Conservation (phyloP, 2,329 filamentous ascomycete species). For the Pyricularia sp. region DNA sequence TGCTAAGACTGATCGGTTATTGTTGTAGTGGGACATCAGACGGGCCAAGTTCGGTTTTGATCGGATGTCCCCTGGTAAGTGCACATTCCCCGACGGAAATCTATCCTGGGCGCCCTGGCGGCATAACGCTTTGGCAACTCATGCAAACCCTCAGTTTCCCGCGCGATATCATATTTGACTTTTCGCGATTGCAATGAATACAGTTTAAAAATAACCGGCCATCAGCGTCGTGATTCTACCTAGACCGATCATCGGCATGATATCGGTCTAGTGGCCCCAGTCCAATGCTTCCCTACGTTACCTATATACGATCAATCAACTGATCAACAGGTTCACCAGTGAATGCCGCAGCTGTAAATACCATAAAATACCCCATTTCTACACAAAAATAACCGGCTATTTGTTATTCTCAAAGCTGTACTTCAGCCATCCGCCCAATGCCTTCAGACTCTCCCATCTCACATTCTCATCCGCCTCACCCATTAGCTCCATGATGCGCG, state of each 20-base stretch:
- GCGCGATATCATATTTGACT: background rate
- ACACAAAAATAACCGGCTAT: background rate
- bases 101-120: background rate
- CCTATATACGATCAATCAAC: background rate
- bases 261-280: background rate
- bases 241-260: background rate
- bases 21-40: background rate
- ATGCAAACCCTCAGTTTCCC: background rate
- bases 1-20: background rate
- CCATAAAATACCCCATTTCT: background rate
- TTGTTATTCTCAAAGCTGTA: constrained; percentile 42
- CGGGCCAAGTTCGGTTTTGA: background rate
- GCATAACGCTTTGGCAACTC: background rate
- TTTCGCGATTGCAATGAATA: background rate
- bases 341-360: background rate
- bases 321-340: background rate
- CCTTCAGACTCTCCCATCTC: constrained; percentile 82
- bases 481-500: constrained; percentile 87
- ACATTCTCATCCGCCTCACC: constrained; percentile 77
- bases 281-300: background rate
- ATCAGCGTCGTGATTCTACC: background rate
- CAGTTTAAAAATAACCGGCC: background rate
- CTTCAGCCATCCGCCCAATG: constrained; percentile 56
- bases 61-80: background rate
- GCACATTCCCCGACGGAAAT: background rate